Evolutionary conservation across 192 early-diverging fungal species (phyloP), one percentile per base, ranked within the genome.

Genomic region (Coemansia sp.): DNA sequence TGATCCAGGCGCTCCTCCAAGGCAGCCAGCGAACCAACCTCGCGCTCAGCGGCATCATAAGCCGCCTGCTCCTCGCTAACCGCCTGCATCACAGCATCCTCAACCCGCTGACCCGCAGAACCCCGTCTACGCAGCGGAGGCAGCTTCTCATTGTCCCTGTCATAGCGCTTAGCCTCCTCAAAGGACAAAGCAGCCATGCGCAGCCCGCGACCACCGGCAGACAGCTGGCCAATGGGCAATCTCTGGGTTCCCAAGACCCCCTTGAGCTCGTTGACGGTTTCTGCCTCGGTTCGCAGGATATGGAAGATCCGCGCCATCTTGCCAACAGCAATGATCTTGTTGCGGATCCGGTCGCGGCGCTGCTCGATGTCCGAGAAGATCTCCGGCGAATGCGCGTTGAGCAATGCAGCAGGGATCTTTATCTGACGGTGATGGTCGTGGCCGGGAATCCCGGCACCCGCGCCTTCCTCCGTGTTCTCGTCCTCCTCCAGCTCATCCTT

Each of bases 261-360:
- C 80, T 97, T 98, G 59, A 98, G 82, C 73, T 98, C 97, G 72
- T 88, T 91, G 50, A 98, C 90, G 51, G 84, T 85, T 74, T 98
- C 95, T 46, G 90, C 89, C 72, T 97, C 95, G 46, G 93, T 87
- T 63, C 95, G 86, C 39, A 98, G 83, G 7, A 94, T 88, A 25
- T 89, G 86, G 86, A 96, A 98, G 16, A 92, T 87, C 24, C 90
- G 80, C 13, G 97, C 87, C 78, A 98, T 90, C 54, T 90, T 86
- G 53, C 95, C 95, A 30, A 98, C 85, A 18, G 97, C 97, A 64
- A 91, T 70, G 65, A 98, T 97, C 65, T 73, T 73, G 27, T 46
- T 51, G 32, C 71, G 65, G 35, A 73, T 72, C 29, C 58, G 28
- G 42, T 65, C 55, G 65, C 61, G 27, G 60, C 58, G 67, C 58